A percentile compares a stretch with the other conserved stretches of the same genome.
Conservation (phyloP, 1,284 basidiomycete species). For the Melampsora medusae region DNA sequence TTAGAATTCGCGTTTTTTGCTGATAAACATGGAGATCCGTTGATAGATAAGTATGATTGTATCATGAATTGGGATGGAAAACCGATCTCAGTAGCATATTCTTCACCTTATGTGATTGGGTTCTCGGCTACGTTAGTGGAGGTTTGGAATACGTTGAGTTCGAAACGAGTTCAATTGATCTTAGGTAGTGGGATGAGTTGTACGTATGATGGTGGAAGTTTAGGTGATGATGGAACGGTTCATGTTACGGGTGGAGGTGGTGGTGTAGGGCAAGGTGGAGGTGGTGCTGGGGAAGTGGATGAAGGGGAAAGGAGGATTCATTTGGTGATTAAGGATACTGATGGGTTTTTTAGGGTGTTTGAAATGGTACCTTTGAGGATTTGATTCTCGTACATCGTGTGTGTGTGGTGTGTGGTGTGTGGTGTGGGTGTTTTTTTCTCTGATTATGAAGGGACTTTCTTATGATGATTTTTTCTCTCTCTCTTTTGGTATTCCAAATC, state of each 20-base stretch:
- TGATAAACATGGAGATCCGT: slow-evolving; percentile 72
- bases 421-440: too few species aligned
- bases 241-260: neutral
- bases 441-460: too few species aligned
- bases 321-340: slow-evolving; percentile 24
- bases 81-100: slow-evolving; percentile 77
- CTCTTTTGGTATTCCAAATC: too few species aligned
- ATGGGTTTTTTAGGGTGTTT: slow-evolving; percentile 26
- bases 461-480: too few species aligned
- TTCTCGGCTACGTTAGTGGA: slow-evolving; percentile 93
- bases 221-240: slow-evolving; percentile 27
- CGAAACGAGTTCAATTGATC: slow-evolving; percentile 84
- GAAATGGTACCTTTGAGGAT: slow-evolving; percentile 22
- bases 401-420: too few species aligned
- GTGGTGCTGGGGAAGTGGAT: neutral
- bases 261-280: neutral
- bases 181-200: slow-evolving; percentile 75
- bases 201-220: slow-evolving; percentile 58
- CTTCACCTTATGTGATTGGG: slow-evolving; percentile 83
- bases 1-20: slow-evolving; percentile 80
- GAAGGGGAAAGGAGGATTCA: slow-evolving; percentile 18
- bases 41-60: slow-evolving; percentile 60
- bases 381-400: too few species aligned
- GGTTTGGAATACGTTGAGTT: slow-evolving; percentile 78
- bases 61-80: slow-evolving; percentile 94